phyloP scores from a whole-genome alignment of 2,329 filamentous ascomycete genomes.

The Passalora sequoiae region DNA sequence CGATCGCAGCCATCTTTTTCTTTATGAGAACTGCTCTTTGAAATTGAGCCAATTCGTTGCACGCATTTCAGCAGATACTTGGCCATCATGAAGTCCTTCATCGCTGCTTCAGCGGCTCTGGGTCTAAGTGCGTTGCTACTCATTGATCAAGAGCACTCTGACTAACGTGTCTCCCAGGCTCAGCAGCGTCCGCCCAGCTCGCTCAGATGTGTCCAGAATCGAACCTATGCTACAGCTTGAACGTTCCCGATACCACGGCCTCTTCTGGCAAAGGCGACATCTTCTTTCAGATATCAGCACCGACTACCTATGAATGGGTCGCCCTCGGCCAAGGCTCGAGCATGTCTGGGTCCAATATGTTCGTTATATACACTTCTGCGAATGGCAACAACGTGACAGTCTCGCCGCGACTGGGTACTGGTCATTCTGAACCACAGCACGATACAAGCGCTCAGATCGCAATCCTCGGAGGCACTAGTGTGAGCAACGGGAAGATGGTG shows the following conservation, averaged over 20 bases:
- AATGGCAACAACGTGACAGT: constrained; percentile 53
- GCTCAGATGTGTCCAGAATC: constrained; percentile 20
- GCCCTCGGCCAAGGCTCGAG: constrained; percentile 51
- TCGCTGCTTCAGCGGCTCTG: constrained; percentile 7
- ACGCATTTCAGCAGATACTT: too few species aligned
- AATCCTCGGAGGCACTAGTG: constrained; percentile 51
- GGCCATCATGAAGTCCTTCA: constrained; percentile 7
- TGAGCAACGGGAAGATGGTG: constrained; percentile 49
- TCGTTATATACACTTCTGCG: constrained; percentile 53
- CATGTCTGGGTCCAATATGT: constrained; percentile 56
- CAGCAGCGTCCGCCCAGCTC: constrained; percentile 20
- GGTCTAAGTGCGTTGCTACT: constrained; percentile 10
- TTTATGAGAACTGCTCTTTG: too few species aligned
- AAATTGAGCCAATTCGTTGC: too few species aligned
- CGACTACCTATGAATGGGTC: constrained; percentile 51
- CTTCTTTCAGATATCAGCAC: constrained; percentile 54
- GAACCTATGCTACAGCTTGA: constrained; percentile 47
- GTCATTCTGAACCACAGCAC: constrained; percentile 41
- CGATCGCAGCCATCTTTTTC: too few species aligned
- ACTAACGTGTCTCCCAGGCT: constrained; percentile 12
- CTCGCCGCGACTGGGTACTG: constrained; percentile 47
- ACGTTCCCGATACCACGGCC: constrained; percentile 50
- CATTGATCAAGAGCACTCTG: too few species aligned
- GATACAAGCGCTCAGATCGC: constrained; percentile 43
- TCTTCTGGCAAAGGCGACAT: constrained; percentile 51